A percentile compares a stretch with the other conserved stretches of the same genome.
Conservation (phyloP, 495 filamentous ascomycete genomes). For the Xylaria cubensis region DNA sequence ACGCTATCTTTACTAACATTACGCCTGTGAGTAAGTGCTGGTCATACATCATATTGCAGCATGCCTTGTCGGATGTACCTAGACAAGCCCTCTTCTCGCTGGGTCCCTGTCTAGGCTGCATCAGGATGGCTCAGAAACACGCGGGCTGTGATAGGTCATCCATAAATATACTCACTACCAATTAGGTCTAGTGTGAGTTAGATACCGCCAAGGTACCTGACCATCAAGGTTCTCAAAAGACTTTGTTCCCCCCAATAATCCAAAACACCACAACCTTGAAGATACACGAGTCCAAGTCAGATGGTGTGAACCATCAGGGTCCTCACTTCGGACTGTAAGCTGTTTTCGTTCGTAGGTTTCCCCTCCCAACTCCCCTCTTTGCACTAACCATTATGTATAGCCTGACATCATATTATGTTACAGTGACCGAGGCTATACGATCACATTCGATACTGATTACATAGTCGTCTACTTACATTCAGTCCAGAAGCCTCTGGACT, state of each 20-base stretch:
- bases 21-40: neutral
- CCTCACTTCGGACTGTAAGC: constrained; percentile 15
- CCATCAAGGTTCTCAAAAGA: constrained; percentile 38
- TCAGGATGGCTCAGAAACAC: neutral
- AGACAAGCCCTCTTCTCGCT: neutral
- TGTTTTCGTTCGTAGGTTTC: neutral
- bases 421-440: neutral
- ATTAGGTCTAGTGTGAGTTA: neutral
- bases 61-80: neutral
- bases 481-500: neutral
- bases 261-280: constrained; percentile 2
- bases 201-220: constrained; percentile 12
- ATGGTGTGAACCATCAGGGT: constrained; percentile 23
- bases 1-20: neutral
- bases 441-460: neutral
- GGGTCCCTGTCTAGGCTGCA: neutral
- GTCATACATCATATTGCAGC: neutral
- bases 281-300: neutral
- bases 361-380: neutral
- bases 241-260: neutral
- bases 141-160: constrained; percentile 1
- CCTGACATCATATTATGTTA: constrained; percentile 5
- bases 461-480: neutral
- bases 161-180: neutral
- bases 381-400: neutral